These are phyloP conservation scores for Phialophora chinensis DNA, from an alignment of 2,329 filamentous ascomycete genomes.

Conservation along the genomic window DNA sequence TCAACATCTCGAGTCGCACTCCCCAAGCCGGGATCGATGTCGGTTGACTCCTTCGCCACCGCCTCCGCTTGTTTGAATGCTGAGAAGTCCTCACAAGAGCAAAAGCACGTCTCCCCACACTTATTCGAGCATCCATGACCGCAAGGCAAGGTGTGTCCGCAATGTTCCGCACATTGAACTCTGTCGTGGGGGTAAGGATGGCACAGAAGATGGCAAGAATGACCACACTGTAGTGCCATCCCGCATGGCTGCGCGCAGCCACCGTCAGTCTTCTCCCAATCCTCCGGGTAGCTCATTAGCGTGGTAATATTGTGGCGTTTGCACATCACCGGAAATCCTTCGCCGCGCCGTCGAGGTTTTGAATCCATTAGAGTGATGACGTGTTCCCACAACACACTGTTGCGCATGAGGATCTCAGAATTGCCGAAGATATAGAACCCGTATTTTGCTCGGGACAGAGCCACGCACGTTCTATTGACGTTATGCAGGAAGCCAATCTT, in stretches of 20 bases:
- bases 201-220: conserved; percentile 59
- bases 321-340: conserved; percentile 68
- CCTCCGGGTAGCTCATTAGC: conserved; percentile 50
- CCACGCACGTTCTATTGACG: conserved; percentile 67
- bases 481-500: conserved; percentile 76
- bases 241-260: conserved; percentile 60
- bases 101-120: conserved; percentile 34
- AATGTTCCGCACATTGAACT: conserved; percentile 47
- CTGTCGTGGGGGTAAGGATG: conserved; percentile 50
- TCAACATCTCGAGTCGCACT: conserved; percentile 6
- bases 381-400: conserved; percentile 58
- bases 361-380: conserved; percentile 53
- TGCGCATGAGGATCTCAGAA: conserved; percentile 57
- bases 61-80: conserved; percentile 5
- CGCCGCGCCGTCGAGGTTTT: conserved; percentile 50
- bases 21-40: background rate
- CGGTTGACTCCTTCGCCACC: background rate
- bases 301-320: conserved; percentile 61
- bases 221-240: conserved; percentile 56
- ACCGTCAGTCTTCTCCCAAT: conserved; percentile 60
- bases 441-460: conserved; percentile 71
- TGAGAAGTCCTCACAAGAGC: conserved; percentile 31
- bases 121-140: conserved; percentile 32
- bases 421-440: conserved; percentile 90
- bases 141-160: conserved; percentile 39